phyloP scores from a whole-genome alignment of 139 green algal genomes.

The Chlamydomonas eustigma region DNA sequence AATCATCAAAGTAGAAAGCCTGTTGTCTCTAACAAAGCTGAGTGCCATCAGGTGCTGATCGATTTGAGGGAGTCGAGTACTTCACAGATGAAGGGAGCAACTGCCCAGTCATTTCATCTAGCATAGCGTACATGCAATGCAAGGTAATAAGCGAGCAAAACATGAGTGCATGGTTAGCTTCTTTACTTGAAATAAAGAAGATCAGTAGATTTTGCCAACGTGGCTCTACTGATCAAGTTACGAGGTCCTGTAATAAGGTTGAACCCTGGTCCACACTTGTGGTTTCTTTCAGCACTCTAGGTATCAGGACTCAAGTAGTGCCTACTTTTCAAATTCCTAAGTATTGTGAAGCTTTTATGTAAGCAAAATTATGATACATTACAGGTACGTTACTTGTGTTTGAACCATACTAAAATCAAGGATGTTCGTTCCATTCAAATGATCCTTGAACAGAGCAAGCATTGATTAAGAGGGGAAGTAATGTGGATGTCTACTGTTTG shows the following conservation, averaged over 20 bases:
- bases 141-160: conserved; percentile 30
- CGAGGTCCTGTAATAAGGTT: too few species aligned
- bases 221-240: too few species aligned
- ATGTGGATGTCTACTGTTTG: too few species aligned
- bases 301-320: too few species aligned
- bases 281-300: too few species aligned
- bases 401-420: not conserved
- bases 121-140: conserved; percentile 88
- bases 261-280: too few species aligned
- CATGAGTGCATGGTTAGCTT: not conserved
- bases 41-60: conserved; percentile 3
- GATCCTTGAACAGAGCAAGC: too few species aligned
- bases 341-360: not conserved
- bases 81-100: conserved; percentile 25
- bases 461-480: too few species aligned
- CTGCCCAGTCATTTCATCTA: conserved; percentile 54
- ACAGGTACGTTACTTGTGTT: not conserved
- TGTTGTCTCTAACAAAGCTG: too few species aligned
- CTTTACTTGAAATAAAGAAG: not conserved
- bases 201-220: not conserved
- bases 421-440: too few species aligned
- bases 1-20: too few species aligned
- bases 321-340: too few species aligned
- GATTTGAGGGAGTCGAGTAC: conserved; percentile 71
- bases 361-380: not conserved